A percentile compares a stretch with the other conserved stretches of the same genome.
These are phyloP conservation scores for Eurotiales sp. DNA, from an alignment of 2,329 filamentous ascomycete genomes.

Conservation along the genomic window DNA sequence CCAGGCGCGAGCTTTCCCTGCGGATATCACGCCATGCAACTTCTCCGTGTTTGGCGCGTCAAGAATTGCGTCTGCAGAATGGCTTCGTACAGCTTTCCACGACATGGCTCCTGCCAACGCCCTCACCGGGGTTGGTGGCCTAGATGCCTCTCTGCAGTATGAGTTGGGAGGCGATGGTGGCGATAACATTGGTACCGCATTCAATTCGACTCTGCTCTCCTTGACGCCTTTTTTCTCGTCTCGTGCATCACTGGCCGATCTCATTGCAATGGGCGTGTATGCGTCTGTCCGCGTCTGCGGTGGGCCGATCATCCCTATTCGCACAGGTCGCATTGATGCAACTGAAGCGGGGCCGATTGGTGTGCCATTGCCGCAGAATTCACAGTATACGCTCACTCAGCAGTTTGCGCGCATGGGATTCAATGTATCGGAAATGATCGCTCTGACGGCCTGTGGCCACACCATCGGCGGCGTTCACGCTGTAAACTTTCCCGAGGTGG, in stretches of 20 bases:
- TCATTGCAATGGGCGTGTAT: slow-evolving; percentile 12
- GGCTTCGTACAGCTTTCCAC: slow-evolving; percentile 14
- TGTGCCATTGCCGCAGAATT: slow-evolving; percentile 12
- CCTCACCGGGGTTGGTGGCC: slow-evolving; percentile 6
- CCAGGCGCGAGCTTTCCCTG: slow-evolving; percentile 7
- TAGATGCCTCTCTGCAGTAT: slow-evolving; percentile 12
- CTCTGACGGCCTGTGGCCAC: slow-evolving; percentile 10
- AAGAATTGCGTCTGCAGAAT: slow-evolving; percentile 11
- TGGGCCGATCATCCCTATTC: slow-evolving; percentile 9
- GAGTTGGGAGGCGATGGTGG: slow-evolving; percentile 10
- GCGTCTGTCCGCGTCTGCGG: slow-evolving; percentile 10
- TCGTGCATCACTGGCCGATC: slow-evolving; percentile 9
- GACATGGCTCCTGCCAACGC: slow-evolving; percentile 10
- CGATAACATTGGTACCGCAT: slow-evolving; percentile 11
- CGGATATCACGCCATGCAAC: slow-evolving; percentile 9
- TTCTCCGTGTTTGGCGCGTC: slow-evolving; percentile 4
- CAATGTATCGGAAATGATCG: slow-evolving; percentile 14
- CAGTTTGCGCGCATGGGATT: slow-evolving; percentile 13
- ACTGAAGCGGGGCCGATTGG: slow-evolving; percentile 13
- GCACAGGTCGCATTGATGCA: slow-evolving; percentile 9
- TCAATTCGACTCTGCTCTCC: slow-evolving; percentile 7
- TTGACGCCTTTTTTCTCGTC: slow-evolving; percentile 9
- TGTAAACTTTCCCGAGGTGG: slow-evolving; percentile 8
- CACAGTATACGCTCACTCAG: slow-evolving; percentile 13
- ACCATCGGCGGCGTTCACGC: slow-evolving; percentile 13